These are phyloP conservation scores for Pelargonium australe DNA, from an alignment of 441 rosid species.

Conservation along the genomic window DNA sequence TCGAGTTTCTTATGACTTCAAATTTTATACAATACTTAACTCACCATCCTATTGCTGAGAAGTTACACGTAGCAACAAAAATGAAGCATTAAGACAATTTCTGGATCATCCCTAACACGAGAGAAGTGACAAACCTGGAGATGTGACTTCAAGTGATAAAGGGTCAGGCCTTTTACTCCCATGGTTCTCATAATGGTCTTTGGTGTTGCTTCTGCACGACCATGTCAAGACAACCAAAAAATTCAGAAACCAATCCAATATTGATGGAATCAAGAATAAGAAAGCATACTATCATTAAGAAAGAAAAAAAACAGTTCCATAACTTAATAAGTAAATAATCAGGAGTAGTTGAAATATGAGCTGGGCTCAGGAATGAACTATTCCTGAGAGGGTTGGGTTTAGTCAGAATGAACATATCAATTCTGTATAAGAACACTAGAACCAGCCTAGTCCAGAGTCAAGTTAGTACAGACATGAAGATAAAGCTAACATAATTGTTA, in stretches of 20 bases:
- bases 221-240: conserved; percentile 17
- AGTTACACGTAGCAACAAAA: neutral
- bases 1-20: too few relatives aligned
- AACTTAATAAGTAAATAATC: neutral
- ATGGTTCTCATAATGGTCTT: conserved; percentile 89
- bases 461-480: neutral
- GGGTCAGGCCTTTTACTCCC: conserved; percentile 95
- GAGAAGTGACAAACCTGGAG: conserved; percentile 58
- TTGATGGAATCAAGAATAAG: neutral
- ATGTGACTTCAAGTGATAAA: conserved; percentile 90
- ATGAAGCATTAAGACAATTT: conserved; percentile 6
- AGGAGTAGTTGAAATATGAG: neutral
- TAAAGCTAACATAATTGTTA: too few relatives aligned
- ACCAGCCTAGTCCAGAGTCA: neutral
- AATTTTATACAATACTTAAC: too few relatives aligned
- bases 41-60: too few relatives aligned
- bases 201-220: conserved; percentile 76
- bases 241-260: conserved; percentile 4
- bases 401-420: neutral
- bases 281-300: conserved; percentile 1
- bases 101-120: neutral
- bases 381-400: neutral
- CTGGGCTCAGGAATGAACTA: neutral
- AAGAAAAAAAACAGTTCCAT: neutral
- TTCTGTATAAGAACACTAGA: neutral